These are phyloP conservation scores for Neolentinus lepideus DNA, from an alignment of 1,284 basidiomycete genomes.

Conservation along the genomic window DNA sequence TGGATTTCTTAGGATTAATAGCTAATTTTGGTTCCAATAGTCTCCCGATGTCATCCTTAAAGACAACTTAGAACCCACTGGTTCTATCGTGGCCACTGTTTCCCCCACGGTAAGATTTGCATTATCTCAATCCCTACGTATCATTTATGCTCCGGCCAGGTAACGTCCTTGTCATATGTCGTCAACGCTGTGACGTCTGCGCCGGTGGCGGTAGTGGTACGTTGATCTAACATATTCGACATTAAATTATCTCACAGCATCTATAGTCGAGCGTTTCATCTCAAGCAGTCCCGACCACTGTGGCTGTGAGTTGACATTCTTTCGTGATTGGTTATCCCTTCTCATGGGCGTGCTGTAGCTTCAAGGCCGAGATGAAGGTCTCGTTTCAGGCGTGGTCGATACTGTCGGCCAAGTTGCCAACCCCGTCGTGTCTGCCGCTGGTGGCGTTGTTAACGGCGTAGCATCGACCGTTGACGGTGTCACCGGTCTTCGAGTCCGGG, in stretches of 20 bases:
- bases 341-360: too few relatives aligned
- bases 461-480: not conserved
- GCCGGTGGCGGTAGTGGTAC: not conserved
- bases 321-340: not conserved
- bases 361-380: too few relatives aligned
- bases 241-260: not conserved
- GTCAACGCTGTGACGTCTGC: not conserved
- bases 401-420: slow-evolving; percentile 2
- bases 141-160: too few relatives aligned
- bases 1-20: too few relatives aligned
- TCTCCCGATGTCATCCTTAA: not conserved
- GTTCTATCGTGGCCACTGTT: not conserved
- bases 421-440: slow-evolving; percentile 1
- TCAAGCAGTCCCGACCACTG: not conserved
- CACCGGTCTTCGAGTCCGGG: not conserved
- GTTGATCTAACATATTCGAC: not conserved
- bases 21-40: not conserved
- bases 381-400: not conserved
- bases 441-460: not conserved
- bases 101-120: not conserved
- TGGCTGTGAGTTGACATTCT: not conserved
- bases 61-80: not conserved
- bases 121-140: too few relatives aligned
- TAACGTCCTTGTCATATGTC: not conserved
- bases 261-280: not conserved